Percentiles rank a stretch among this genome's conserved stretches.
Conservation (phyloP, 1,284 basidiomycete species). For the Tylopilus sp. region DNA sequence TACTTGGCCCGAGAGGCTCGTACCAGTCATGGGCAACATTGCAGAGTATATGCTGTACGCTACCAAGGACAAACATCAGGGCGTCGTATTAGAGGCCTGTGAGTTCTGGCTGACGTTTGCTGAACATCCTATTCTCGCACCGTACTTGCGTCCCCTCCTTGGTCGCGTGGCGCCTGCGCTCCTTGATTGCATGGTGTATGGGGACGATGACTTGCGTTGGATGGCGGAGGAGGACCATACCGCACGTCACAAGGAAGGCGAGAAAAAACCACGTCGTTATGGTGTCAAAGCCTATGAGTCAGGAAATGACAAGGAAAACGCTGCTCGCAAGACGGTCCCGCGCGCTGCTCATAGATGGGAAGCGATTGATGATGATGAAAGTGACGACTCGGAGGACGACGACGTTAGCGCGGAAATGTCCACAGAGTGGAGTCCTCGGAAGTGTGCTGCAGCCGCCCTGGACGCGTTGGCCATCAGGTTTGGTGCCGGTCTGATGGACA, state of each 20-base stretch:
- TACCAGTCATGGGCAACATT: slow-evolving; percentile 95
- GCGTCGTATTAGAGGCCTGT: slow-evolving; percentile 96
- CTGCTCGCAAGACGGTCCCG: slow-evolving; percentile 63
- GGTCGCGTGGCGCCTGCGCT: slow-evolving; percentile 92
- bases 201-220: slow-evolving; percentile 95
- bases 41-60: slow-evolving; percentile 99
- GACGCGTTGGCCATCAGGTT: slow-evolving; percentile 98
- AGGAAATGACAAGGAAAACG: slow-evolving; percentile 73
- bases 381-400: slow-evolving; percentile 88
- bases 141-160: slow-evolving; percentile 88
- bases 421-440: slow-evolving; percentile 99
- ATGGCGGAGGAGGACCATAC: slow-evolving; percentile 86
- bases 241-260: slow-evolving; percentile 92
- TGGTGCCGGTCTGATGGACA: slow-evolving; percentile 86
- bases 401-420: slow-evolving; percentile 97
- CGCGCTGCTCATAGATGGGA: slow-evolving; percentile 79
- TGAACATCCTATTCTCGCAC: slow-evolving; percentile 91
- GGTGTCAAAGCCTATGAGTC: slow-evolving; percentile 86
- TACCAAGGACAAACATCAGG: slow-evolving; percentile 96
- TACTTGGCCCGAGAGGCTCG: slow-evolving; percentile 94
- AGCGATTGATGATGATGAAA: slow-evolving; percentile 79
- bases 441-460: slow-evolving; percentile 97
- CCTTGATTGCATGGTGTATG: slow-evolving; percentile 97
- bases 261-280: slow-evolving; percentile 97
- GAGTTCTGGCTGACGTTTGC: slow-evolving; percentile 99